phyloP scores from a whole-genome alignment of 768 basidiomycete genomes.

The Lyophyllum atratum region DNA sequence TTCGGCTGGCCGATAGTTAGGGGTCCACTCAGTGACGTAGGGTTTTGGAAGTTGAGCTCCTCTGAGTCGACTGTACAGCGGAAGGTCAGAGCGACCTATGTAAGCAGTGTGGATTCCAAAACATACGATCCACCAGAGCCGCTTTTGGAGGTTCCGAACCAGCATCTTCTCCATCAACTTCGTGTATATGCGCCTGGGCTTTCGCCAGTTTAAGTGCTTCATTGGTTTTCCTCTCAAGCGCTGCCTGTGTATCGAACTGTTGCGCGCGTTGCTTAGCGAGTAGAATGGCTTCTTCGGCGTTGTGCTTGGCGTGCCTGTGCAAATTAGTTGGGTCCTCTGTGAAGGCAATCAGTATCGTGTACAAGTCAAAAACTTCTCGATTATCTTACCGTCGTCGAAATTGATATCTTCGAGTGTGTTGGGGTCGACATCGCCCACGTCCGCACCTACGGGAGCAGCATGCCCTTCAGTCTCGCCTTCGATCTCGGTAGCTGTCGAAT shows the following conservation, averaged over 20 bases:
- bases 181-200: conserved; percentile 47
- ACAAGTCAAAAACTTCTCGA: neutral
- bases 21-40: conserved; percentile 83
- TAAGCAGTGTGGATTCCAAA: neutral
- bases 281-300: conserved; percentile 87
- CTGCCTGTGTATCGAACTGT: conserved; percentile 85
- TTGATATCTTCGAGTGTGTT: conserved; percentile 70
- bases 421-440: conserved; percentile 56
- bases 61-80: conserved; percentile 79
- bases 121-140: conserved; percentile 75
- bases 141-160: conserved; percentile 30
- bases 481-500: conserved; percentile 65
- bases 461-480: conserved; percentile 55
- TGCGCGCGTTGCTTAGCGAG: conserved; percentile 78
- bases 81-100: conserved; percentile 7
- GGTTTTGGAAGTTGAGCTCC: conserved; percentile 99
- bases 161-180: conserved; percentile 48
- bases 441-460: conserved; percentile 55
- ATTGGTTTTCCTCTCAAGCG: conserved; percentile 77
- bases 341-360: neutral
- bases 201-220: conserved; percentile 74
- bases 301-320: conserved; percentile 79
- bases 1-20: conserved; percentile 88
- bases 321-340: conserved; percentile 88
- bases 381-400: conserved; percentile 78